Base-by-base conservation (phyloP, 345 rosid species). In the Chamaenerion angustifolium region DNA sequence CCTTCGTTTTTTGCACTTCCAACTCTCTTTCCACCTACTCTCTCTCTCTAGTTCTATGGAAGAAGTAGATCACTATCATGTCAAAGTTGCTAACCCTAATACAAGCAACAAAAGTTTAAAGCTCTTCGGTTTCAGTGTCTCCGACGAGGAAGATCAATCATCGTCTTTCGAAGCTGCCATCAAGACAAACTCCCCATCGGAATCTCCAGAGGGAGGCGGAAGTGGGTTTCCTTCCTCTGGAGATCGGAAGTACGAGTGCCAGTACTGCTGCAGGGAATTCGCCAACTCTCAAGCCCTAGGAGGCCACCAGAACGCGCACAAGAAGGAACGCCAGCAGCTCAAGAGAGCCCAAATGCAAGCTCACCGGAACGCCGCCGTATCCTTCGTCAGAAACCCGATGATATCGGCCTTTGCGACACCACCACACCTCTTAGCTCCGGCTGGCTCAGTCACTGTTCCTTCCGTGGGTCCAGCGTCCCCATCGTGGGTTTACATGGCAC, bases 391-490 rank as follows among this genome's bases (percentile, higher is more conserved):
- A 23, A 90, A 90, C 57, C 94, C 98, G 1, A 90, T 86, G 54
- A 74, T 81, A 75, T 79, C 96, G 11, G 94, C 95, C 57, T 90
- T 86, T 43, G 74, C 96, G 18, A 78, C 85, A 1, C 98, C 94
- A 6, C 77, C 82, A 40, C 94, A 90, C 60, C 89, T 83, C 55
- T 67, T 90, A 19, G 61, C 85, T 1, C 63, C 72, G 0, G 57
- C 63, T 2, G 72, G 76, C 0, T 70, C 77, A 5, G 64, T 80
- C 19, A 62, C 72, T 17, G 61, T 77, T 47, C 75, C 80, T 11
- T 44, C 67, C 3, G 61, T 55, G 3, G 19, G 66, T 11, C 50
- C 61, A 6, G 65, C 66, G 16, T 57, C 64, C 40, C 70, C 79
- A 35, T 76, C 94, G 8, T 90, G 93, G 96, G 81, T 90, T 49